Conservation (phyloP, 352 stramenopile species). For the Elongisporangium prolatum region DNA sequence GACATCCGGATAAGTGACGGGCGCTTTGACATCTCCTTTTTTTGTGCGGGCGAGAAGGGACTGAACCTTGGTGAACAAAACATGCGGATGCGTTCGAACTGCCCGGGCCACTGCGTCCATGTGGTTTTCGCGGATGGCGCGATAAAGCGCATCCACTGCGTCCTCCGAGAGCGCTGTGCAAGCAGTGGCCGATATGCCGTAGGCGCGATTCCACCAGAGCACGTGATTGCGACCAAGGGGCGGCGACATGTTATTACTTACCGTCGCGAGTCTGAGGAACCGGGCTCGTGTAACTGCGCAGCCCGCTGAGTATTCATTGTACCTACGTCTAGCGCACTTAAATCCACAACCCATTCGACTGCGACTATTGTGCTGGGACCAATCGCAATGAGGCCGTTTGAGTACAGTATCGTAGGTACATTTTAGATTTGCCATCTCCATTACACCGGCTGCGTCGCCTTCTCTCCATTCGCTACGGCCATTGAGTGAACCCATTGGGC, state of each 20-base stretch:
- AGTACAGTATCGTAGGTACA: background rate
- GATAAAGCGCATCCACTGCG: background rate
- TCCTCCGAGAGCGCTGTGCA: background rate
- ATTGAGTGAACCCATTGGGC: background rate
- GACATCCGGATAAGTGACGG: background rate
- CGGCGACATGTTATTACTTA: background rate
- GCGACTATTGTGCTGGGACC: background rate
- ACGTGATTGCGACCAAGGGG: slow-evolving; percentile 4
- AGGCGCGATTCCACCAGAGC: slow-evolving; percentile 22
- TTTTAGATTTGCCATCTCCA: background rate
- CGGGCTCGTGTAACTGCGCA: background rate
- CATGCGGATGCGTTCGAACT: slow-evolving; percentile 20
- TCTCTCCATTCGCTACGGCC: background rate
- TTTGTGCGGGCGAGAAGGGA: background rate
- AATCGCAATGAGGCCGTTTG: background rate
- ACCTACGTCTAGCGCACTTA: background rate
- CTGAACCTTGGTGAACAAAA: slow-evolving; percentile 35
- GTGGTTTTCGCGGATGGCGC: slow-evolving; percentile 33
- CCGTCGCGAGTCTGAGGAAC: background rate
- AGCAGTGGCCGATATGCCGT: background rate
- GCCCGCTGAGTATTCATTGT: background rate
- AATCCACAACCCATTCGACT: background rate
- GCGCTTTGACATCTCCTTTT: slow-evolving; percentile 1
- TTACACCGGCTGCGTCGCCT: background rate
- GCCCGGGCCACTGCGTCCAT: slow-evolving; percentile 18